Base-by-base conservation (phyloP, 495 filamentous ascomycete genomes). In the Aspergillus steynii region DNA sequence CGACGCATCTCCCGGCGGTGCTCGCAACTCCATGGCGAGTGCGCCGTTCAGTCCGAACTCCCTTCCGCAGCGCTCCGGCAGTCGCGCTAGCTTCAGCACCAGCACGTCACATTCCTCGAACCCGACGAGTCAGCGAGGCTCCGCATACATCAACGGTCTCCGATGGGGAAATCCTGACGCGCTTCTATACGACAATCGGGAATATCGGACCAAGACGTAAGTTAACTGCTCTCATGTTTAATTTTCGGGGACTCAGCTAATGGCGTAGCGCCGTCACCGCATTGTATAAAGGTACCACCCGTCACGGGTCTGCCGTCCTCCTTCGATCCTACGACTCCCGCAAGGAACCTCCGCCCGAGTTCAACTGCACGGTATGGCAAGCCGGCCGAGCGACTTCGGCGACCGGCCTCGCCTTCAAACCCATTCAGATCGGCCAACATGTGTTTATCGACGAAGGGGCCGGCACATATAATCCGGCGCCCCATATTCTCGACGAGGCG, bases 381-480 rank as follows among this genome's bases (percentile, higher is more conserved):
- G 95, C 95, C 4, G 95, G 95, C 7, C 86, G 96, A 46, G 95
- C 95, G n/a, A 99, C 95, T 2, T 91, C 84, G 54, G 93, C 95
- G 3, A 96, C 91, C 3, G 92, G 90, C 0, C 78, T 96, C 32
- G 96, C 95, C 2, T 99, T 99, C 77, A 99, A 99, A 72, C 91
- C 93, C 0, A 93, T 99, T 46, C 90, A 90, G 63, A 90, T 98
- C 55, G 96, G 93, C 3, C 93, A 97, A 66, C 93, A 92, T 10
- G 82, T 91, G 12, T 99, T 98, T 66, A 88, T 96, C 55, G 96
- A 99, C 66, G 95, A 98, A 72, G 95, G 95, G 25, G 80, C 85
- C 5, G 95, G 95, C 5, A 92, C 88, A 58, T 99, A 93, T 76
- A 99, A 98, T 68, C 95, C 95, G 1, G 83, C 93, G 27, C 89